Conservation (phyloP, 257 asterid species). For the Scutellaria galericulata region DNA sequence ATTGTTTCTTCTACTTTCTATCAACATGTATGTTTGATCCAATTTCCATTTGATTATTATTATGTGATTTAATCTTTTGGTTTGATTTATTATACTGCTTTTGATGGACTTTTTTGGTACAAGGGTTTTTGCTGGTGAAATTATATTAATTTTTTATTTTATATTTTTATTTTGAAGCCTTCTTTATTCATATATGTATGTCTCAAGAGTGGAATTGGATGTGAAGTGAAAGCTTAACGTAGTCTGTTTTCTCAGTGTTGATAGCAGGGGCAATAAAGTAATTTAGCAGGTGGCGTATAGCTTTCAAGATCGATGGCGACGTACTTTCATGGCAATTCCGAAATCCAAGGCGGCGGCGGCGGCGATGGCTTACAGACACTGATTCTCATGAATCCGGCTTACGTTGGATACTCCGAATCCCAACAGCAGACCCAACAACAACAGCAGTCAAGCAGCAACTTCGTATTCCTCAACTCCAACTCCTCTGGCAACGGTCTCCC, state of each 20-base stretch:
- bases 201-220: conserved; percentile 34
- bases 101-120: conserved; percentile 49
- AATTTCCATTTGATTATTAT: neutral
- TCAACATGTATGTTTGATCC: neutral
- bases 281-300: neutral
- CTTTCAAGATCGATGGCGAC: conserved; percentile 64
- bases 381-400: conserved; percentile 90
- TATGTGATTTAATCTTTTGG: neutral
- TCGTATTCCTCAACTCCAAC: conserved; percentile 71
- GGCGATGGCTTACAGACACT: conserved; percentile 85
- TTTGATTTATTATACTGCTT: neutral
- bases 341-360: conserved; percentile 58
- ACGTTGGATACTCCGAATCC: conserved; percentile 77
- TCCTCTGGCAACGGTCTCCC: conserved; percentile 37
- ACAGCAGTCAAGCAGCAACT: conserved; percentile 46
- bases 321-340: conserved; percentile 85
- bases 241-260: conserved; percentile 33
- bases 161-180: conserved; percentile 26
- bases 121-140: conserved; percentile 2
- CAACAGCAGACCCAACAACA: conserved; percentile 43
- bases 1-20: neutral
- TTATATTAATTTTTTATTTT: neutral
- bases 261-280: too few relatives aligned
- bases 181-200: conserved; percentile 1
- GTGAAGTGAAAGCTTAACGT: conserved; percentile 43